These are phyloP conservation scores for Cordyceps militaris DNA, from an alignment of 2,329 filamentous ascomycete species.

Conservation along the genomic window DNA sequence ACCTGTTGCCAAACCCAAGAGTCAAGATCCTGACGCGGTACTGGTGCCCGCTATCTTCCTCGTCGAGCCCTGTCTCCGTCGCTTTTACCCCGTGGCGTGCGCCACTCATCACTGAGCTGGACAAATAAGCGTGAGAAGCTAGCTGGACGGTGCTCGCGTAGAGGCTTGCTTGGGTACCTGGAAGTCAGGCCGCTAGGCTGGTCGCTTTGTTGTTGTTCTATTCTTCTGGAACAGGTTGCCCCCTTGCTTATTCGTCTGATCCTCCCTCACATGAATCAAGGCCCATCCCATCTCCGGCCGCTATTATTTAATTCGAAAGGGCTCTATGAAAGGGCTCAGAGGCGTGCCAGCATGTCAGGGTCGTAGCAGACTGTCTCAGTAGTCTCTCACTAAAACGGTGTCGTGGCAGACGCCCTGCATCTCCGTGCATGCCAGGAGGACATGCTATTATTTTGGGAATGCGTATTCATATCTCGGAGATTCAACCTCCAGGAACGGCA, in stretches of 20 bases:
- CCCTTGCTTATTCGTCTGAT: not conserved
- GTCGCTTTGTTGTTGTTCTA: not conserved
- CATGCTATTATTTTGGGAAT: not conserved
- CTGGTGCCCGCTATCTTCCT: not conserved
- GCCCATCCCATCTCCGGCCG: not conserved
- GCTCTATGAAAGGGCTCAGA: too few species aligned
- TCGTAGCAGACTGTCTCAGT: not conserved
- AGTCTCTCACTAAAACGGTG: not conserved
- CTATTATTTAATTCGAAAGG: too few species aligned
- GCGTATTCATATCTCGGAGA: not conserved
- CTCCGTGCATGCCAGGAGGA: not conserved
- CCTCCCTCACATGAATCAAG: not conserved
- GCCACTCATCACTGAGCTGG: conserved; percentile 3
- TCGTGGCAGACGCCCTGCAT: not conserved
- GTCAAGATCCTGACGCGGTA: not conserved
- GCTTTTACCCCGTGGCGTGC: not conserved
- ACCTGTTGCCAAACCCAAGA: not conserved
- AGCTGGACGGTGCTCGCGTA: too few species aligned
- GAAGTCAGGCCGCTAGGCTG: not conserved
- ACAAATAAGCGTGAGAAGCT: not conserved
- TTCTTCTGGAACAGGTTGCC: not conserved
- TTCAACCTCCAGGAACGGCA: not conserved
- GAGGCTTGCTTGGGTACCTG: too few species aligned
- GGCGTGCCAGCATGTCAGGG: too few species aligned
- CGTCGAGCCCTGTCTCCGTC: not conserved